These are phyloP conservation scores for Backusella westeae DNA, from an alignment of 192 early-diverging fungal species.

Conservation along the genomic window DNA sequence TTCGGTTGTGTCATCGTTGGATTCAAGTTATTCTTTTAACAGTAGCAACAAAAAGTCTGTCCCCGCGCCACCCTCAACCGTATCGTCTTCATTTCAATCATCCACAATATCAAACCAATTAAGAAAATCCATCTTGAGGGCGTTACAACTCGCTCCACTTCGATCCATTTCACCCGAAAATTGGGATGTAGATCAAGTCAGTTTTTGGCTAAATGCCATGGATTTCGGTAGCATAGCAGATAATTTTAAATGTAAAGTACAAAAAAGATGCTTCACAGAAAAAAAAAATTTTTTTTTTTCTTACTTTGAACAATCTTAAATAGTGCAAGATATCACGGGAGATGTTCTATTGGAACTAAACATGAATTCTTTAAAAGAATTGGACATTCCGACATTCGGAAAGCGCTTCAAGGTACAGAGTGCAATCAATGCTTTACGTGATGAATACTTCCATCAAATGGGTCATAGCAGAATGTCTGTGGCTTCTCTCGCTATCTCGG, in stretches of 20 bases:
- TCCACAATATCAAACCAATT: not conserved
- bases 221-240: constrained; percentile 18
- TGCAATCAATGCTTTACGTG: constrained; percentile 50
- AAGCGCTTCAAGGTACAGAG: constrained; percentile 69
- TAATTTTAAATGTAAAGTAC: constrained; percentile 26
- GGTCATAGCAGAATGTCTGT: constrained; percentile 3
- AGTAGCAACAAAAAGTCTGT: not conserved
- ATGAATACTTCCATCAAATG: constrained; percentile 24
- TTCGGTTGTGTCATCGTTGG: not conserved
- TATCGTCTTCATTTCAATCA: not conserved
- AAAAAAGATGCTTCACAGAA: not conserved
- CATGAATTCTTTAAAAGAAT: constrained; percentile 61
- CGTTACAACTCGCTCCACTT: not conserved
- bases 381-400: constrained; percentile 61
- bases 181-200: constrained; percentile 30
- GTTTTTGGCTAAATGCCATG: constrained; percentile 28
- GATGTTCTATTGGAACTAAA: constrained; percentile 61
- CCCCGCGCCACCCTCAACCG: not conserved
- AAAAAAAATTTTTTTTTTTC: constrained; percentile 10
- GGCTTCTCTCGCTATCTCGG: not conserved
- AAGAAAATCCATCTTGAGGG: not conserved
- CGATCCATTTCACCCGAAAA: constrained; percentile 1
- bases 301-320: not conserved
- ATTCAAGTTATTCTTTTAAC: not conserved
- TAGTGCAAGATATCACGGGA: constrained; percentile 69